Evolutionary conservation across 2,329 filamentous ascomycete genomes (phyloP), one percentile per base, ranked within the genome.

Genomic region (Aspergillus ruber): DNA sequence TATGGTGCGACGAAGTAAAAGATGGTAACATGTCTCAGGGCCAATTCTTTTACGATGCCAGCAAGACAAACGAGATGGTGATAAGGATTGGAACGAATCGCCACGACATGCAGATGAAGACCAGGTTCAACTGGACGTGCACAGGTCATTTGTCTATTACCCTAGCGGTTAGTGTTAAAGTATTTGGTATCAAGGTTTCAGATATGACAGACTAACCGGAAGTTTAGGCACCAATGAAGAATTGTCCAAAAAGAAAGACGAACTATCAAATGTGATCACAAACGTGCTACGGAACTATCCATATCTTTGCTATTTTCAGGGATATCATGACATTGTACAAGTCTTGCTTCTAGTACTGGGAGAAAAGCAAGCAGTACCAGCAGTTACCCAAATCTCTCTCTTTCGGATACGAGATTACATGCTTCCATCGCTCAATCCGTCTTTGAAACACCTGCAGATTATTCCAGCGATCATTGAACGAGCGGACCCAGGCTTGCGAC

Each of bases 261-360:
- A 93, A 61, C 79, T 98, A 2, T 91, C 84, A 6, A 73, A 82
- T 53, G 77, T 98, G 44, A 97, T 98, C 60, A 81, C 81, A 44
- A 79, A 86, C 54, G 82, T 94, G 12, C 79, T 98, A 41, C 85
- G 94, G 45, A 80, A 80, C 29, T 79, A 94, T 60, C 89, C 90
- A 13, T 84, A 85, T 65, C 81, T 98, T 32, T 89, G 84, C 74
- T 98, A 98, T 72, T 98, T 98, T 68, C 93, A 98, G 73, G 93
- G 93, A 65, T 98, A 94, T 67, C 93, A 98, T 69, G 93, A 98
- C 72, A 97, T 98, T 61, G 93, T 88, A 58, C 94, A 98, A 71
- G 93, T 98, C 20, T 79, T 98, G 50, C 80, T 97, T 36, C 79
- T 98, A 12, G 90, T 96, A 9, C 77, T 98, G 3, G 84, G 85